phyloP scores from a whole-genome alignment of 1,284 basidiomycete species.

The Ganoderma lucidum region DNA sequence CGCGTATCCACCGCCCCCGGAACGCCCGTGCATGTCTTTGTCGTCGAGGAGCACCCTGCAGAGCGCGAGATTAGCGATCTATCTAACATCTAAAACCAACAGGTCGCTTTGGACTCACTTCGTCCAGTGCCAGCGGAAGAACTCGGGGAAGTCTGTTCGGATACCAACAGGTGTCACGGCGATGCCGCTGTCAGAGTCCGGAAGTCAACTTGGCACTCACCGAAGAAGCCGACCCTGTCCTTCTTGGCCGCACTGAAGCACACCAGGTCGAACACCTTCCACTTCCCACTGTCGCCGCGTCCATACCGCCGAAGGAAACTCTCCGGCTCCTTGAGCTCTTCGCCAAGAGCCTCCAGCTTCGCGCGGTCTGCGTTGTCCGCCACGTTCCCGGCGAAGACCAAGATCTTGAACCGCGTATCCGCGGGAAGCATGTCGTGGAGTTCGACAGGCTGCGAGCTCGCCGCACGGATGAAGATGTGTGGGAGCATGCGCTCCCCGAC shows the following conservation, averaged over 20 bases:
- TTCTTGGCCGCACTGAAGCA: conserved; percentile 58
- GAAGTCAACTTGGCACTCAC: conserved; percentile 9
- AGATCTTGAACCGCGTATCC: conserved; percentile 76
- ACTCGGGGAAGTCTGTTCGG: conserved; percentile 13
- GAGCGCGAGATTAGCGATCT: background rate
- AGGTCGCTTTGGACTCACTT: background rate
- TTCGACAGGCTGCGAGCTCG: conserved; percentile 68
- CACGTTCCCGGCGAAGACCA: conserved; percentile 52
- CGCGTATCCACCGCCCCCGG: conserved; percentile 51
- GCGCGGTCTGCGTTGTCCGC: conserved; percentile 47
- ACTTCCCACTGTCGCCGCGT: conserved; percentile 34
- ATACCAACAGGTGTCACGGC: background rate
- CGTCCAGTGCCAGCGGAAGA: conserved; percentile 8
- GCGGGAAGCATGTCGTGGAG: conserved; percentile 75
- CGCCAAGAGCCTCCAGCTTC: conserved; percentile 53
- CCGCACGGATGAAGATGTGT: conserved; percentile 66
- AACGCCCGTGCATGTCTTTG: conserved; percentile 40
- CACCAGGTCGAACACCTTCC: conserved; percentile 69
- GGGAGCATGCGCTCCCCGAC: conserved; percentile 70
- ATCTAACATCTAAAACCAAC: background rate
- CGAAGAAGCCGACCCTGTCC: conserved; percentile 53
- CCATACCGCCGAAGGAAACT: conserved; percentile 48
- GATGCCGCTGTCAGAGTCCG: background rate
- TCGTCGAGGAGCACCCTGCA: conserved; percentile 45
- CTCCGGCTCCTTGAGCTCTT: conserved; percentile 48